Conservation (phyloP, 768 basidiomycete genomes). For the Mycena latifolia region DNA sequence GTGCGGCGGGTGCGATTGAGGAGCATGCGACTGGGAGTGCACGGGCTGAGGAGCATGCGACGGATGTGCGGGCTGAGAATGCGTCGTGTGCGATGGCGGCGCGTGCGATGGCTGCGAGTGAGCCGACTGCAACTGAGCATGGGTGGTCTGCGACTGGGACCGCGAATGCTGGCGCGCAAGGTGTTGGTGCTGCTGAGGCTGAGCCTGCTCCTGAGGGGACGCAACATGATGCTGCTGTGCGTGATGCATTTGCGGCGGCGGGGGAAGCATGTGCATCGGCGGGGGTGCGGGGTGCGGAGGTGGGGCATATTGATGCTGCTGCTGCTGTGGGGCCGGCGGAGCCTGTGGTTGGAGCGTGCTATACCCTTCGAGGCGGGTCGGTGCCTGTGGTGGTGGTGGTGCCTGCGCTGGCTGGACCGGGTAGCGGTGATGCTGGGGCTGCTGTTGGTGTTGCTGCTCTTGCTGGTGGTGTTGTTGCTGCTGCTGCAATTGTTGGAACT, state of each 20-base stretch:
- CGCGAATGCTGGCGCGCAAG: conserved; percentile 23
- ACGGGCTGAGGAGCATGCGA: too few relatives aligned
- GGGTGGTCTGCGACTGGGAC: conserved; percentile 3
- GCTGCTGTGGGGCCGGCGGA: conserved; percentile 12
- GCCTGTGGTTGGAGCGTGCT: conserved; percentile 1
- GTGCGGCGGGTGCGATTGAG: conserved; percentile 23
- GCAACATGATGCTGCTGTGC: conserved; percentile 10
- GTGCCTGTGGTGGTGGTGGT: background rate
- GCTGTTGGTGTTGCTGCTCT: conserved; percentile 23
- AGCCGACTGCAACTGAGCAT: conserved; percentile 17
- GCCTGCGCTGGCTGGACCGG: background rate
- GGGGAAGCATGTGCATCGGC: conserved; percentile 2
- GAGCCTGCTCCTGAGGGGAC: conserved; percentile 25
- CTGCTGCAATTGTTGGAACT: conserved; percentile 42
- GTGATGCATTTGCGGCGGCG: conserved; percentile 15
- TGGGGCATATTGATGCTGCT: conserved; percentile 22
- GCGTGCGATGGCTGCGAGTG: background rate
- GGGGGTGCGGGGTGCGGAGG: background rate
- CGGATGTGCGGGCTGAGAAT: too few relatives aligned
- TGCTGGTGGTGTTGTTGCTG: conserved; percentile 48
- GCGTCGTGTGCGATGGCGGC: too few relatives aligned
- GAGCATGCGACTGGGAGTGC: conserved; percentile 5
- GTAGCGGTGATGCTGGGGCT: conserved; percentile 6
- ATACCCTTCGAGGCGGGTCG: conserved; percentile 4
- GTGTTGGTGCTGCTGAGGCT: conserved; percentile 20